Base-by-base conservation (phyloP, 345 rosid genomes). In the Eucalyptus pumila region DNA sequence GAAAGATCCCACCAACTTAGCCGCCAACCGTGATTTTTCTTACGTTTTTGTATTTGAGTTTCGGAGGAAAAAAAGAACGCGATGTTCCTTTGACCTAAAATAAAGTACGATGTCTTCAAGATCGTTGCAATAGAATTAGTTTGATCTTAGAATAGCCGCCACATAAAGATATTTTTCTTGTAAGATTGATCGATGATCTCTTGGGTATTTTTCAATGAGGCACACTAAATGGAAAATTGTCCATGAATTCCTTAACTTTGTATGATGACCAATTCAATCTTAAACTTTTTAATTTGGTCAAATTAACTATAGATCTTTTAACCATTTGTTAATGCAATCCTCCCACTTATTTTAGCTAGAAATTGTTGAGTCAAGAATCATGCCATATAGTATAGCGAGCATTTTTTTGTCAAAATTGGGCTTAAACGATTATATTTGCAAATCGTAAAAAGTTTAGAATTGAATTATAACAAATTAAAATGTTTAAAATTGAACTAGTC, bases 361-460 rank as follows among this genome's bases (percentile, higher is more conserved):
- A 56, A 9, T 56, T 24, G 5, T 1, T 23, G 5, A 56, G 60
- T 56, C 5, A 9, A 1, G 12, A 9, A 56, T 56, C 12, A 21
- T 56, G 27, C 26, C 26, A 9, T 4, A 23, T 21, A 23, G 60
- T 21, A 54, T 54, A 0, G 27, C 2, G 0, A 54, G 6, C 11
- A 1, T 56, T 56, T 56, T 51, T 9, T 9, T 2, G 17, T 54
- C 27, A 21, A 9, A 23, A 54, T 54, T 54, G 27, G 27, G 2
- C 5, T 3, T 0, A 9, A 56, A 21, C 2, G 1, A 21, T 56
- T 56, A 56, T 9, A 56, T 23, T 9, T 23, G 1, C 27, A 56
- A 56, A 56, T 56, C 0, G 27, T 56, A 56, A 56, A 56, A 56
- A 8, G 1, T 56, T 56, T 56, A 56, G 23, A 56, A 56, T 1